Evolutionary conservation across 345 rosid genomes (phyloP), one percentile per base, ranked within the genome.

Genomic region (Eucalyptus sp.): DNA sequence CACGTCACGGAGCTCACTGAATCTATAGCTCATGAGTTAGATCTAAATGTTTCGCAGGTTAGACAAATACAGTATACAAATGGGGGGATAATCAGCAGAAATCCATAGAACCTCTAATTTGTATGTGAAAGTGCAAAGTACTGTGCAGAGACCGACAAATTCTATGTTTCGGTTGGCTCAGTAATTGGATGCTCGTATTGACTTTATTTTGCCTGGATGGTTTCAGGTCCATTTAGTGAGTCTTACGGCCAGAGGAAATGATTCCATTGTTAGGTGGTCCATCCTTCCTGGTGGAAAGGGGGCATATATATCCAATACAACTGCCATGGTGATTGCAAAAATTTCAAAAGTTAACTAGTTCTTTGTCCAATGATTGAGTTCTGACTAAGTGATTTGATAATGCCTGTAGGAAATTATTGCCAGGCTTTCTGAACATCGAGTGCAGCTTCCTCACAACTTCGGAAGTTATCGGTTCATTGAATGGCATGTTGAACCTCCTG

Each of bases 221-320:
- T 91, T 90, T 87, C 94, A 97, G 99, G 99, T 98, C 64, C 92
- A 83, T 89, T 48, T 95, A 87, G 91, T 94, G 89, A 93, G 94
- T 86, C 66, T 94, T 91, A 91, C 93, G 12, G 91, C 97, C 14
- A 87, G 92, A 91, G 99, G 97, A 91, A 96, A 95, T 81, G 81
- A 79, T 88, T 94, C 98, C 15, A 89, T 94, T 66, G 31, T 97
- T 88, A 90, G 87, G 91, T 93, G 96, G 94, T 93, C 93, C 89
- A 88, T 97, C 87, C 80, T 93, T 89, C 97, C 98, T 89, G 89
- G 92, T 48, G 95, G 91, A 92, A 88, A 95, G 71, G 91, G 92
- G 62, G 88, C 88, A 84, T 89, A 86, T 89, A 93, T 98, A 79
- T 93, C 99, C 58, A 95, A 95, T 89, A 90, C 87, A 88, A 92